Percentiles rank a stretch among this genome's conserved stretches.
These are phyloP conservation scores for Ophiorrhiza pumila DNA, from an alignment of 257 asterid species.

Conservation along the genomic window DNA sequence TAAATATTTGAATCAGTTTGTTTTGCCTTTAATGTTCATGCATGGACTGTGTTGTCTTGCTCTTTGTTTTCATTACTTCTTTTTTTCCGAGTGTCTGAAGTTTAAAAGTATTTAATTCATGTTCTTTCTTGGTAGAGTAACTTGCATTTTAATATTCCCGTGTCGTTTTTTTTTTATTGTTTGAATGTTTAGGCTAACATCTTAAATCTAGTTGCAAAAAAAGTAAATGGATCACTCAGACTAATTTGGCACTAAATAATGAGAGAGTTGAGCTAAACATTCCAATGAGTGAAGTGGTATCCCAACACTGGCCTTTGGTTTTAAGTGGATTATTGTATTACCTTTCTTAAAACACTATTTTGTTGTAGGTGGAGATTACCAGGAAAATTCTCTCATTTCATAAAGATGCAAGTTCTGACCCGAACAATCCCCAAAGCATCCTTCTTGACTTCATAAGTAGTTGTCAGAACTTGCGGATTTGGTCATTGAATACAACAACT, in stretches of 20 bases:
- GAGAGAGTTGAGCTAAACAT: not conserved
- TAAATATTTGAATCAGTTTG: not conserved
- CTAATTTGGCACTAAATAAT: not conserved
- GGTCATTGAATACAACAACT: conserved; percentile 82
- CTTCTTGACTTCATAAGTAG: conserved; percentile 96
- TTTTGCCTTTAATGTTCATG: not conserved
- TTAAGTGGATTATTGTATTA: not conserved
- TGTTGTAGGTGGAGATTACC: conserved; percentile 88
- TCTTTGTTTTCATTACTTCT: not conserved
- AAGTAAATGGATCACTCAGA: not conserved
- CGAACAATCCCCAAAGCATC: conserved; percentile 83
- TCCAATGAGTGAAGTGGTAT: not conserved
- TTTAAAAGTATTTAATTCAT: conserved; percentile 2
- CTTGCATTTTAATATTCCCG: not conserved
- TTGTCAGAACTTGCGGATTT: conserved; percentile 94
- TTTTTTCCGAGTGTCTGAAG: not conserved
- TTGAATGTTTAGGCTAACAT: not conserved
- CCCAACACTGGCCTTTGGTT: not conserved
- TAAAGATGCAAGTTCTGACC: conserved; percentile 85
- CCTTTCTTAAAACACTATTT: conserved; percentile 14
- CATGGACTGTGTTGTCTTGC: not conserved
- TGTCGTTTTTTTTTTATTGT: not conserved
- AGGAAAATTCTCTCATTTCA: conserved; percentile 91
- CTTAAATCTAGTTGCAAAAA: not conserved
- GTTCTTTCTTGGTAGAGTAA: not conserved